Evolutionary conservation across 768 basidiomycete species (phyloP).

Genomic region (Pulveroboletus sp.): DNA sequence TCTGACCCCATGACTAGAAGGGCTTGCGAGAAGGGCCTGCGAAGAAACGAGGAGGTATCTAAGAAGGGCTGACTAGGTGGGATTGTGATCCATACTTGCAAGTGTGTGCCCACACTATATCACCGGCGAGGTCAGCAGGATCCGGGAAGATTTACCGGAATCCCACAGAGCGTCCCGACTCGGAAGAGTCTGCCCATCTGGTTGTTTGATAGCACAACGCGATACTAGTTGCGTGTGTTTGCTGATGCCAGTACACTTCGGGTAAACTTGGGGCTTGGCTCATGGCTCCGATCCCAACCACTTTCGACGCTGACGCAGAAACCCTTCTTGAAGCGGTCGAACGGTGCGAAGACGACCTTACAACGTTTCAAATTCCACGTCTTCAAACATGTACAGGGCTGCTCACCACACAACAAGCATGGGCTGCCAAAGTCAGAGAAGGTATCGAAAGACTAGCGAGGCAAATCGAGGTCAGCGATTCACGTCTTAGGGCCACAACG

Average conservation of each 20-base stretch:
- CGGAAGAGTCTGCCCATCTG: too few relatives aligned
- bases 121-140: too few relatives aligned
- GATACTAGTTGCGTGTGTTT: too few relatives aligned
- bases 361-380: conserved; percentile 71
- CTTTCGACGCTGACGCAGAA: conserved; percentile 49
- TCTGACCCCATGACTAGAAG: conserved; percentile 15
- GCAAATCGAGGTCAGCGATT: conserved; percentile 63
- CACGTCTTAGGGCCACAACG: not conserved
- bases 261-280: not conserved
- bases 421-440: conserved; percentile 72
- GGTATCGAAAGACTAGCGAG: conserved; percentile 62
- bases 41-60: not conserved
- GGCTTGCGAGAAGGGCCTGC: not conserved
- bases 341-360: conserved; percentile 61
- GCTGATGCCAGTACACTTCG: too few relatives aligned
- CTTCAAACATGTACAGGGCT: conserved; percentile 69
- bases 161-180: too few relatives aligned
- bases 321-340: conserved; percentile 50
- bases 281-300: conserved; percentile 65
- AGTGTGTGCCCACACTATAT: too few relatives aligned
- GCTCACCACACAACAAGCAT: conserved; percentile 64
- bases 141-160: too few relatives aligned
- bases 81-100: too few relatives aligned
- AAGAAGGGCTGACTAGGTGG: too few relatives aligned
- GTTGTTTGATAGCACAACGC: too few relatives aligned